Base-by-base conservation (phyloP, 805 yeast genomes). In the Debaryomyces tyrocola region DNA sequence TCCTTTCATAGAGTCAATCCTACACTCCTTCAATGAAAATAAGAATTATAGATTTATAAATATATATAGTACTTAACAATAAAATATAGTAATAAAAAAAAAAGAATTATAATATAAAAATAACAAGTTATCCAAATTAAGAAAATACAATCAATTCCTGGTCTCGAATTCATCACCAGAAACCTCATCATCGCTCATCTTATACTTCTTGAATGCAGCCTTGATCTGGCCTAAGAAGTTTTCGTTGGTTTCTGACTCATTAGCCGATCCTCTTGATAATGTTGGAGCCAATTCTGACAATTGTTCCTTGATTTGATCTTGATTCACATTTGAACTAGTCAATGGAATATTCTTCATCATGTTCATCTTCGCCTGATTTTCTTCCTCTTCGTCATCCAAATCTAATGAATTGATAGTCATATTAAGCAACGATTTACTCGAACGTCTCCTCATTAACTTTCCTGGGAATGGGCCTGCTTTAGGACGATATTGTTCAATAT, bases 361-460 rank as follows among this genome's bases (percentile, higher is more conserved):
- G 45, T 44, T 46, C 38, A 50, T 44, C 36, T 48, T 52, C 6
- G 48, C 49, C 20, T 56, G 63, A 18, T 45, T 54, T 14, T 48
- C 57, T 29, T 56, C 61, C 53, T 83, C 91, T 36, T 84, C 88
- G 27, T 80, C 88, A 42, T 80, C 80, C 54, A 85, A 67, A 52
- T 85, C 90, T 53, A 86, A 69, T 24, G 85, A 74, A 44, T 83
- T 75, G 20, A 86, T 83, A 1, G 91, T 83, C 54, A 85, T 70
- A 51, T 82, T 84, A 53, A 85, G 74, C 45, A 85, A 67, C 0
- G 91, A 85, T 58, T 83, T 85, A n/a, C 89, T 86, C 27, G 90
- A 83, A 56, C 82, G 80, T 62, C 92, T 81, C 62, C 91, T 77
- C 44, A 71, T 66, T 62, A 85, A 67, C 41, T 70, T 70, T 6